A percentile compares a stretch with the other conserved stretches of the same genome.
Conservation (phyloP, 345 rosid genomes). For the Dovyalis caffra region DNA sequence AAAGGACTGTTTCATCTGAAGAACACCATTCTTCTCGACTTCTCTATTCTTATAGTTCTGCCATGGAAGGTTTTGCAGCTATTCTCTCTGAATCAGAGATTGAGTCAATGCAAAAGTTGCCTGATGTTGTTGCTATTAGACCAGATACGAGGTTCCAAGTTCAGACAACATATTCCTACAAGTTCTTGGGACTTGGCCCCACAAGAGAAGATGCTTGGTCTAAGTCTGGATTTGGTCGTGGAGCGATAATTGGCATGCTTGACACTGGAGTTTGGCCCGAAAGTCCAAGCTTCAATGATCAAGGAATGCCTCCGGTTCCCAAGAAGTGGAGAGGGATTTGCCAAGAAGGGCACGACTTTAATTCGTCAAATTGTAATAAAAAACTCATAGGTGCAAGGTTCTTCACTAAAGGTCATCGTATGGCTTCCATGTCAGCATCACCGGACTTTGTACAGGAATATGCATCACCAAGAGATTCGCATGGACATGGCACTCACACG, state of each 20-base stretch:
- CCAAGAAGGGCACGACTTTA: constrained; percentile 71
- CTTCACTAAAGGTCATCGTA: constrained; percentile 74
- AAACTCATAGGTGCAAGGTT: constrained; percentile 86
- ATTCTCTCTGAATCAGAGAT: constrained; percentile 60
- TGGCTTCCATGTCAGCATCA: constrained; percentile 41
- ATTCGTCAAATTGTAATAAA: constrained; percentile 55
- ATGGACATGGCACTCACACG: constrained; percentile 91
- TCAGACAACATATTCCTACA: constrained; percentile 85
- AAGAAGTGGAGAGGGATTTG: constrained; percentile 76
- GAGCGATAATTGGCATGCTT: constrained; percentile 68
- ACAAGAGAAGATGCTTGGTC: constrained; percentile 54
- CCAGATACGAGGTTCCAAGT: constrained; percentile 60
- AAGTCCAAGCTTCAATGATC: constrained; percentile 76
- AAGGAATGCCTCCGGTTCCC: constrained; percentile 68
- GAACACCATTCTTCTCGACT: constrained; percentile 65
- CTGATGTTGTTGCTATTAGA: constrained; percentile 65
- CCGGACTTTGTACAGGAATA: constrained; percentile 50
- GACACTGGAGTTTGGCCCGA: constrained; percentile 96
- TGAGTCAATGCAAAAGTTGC: constrained; percentile 39
- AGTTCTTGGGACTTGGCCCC: constrained; percentile 68
- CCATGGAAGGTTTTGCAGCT: constrained; percentile 88
- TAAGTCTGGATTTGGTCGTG: constrained; percentile 57
- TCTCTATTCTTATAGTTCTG: constrained; percentile 79
- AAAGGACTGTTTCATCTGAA: constrained; percentile 36
- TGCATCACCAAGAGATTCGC: constrained; percentile 72